A percentile compares a stretch with the other conserved stretches of the same genome.
Evolutionary conservation across 495 filamentous ascomycete genomes (phyloP).

Genomic region (Emericellopsis terricola): DNA sequence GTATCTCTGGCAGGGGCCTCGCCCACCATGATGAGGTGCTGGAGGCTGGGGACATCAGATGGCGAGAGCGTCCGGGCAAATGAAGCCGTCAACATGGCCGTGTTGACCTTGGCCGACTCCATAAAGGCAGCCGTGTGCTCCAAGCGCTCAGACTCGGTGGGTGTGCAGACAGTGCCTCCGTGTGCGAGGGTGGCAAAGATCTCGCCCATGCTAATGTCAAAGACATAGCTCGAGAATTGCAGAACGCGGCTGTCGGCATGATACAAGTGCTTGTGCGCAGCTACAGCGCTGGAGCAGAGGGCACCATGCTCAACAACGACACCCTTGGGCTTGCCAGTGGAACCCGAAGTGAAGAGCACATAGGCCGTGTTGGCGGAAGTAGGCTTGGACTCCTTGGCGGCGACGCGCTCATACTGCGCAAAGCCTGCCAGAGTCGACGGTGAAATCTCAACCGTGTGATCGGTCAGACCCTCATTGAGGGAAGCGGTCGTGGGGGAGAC

Average conservation of each 20-base stretch:
- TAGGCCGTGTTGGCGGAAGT: slow-evolving; percentile 21
- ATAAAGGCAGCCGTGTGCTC: slow-evolving; percentile 22
- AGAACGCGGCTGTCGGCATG: slow-evolving; percentile 19
- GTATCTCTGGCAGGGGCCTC: background rate
- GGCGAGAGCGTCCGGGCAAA: background rate
- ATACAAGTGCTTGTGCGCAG: slow-evolving; percentile 24
- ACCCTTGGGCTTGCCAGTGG: no score
- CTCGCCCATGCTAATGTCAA: slow-evolving; percentile 31
- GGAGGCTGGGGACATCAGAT: background rate
- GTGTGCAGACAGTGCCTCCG: slow-evolving; percentile 49
- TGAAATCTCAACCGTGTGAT: slow-evolving; percentile 6
- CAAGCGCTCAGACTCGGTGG: slow-evolving; percentile 27
- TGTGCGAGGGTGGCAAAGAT: slow-evolving; percentile 28
- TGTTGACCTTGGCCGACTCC: slow-evolving; percentile 15
- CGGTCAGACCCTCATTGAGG: slow-evolving; percentile 1
- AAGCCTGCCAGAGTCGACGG: background rate
- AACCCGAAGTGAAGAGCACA: no score
- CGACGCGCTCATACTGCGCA: slow-evolving; percentile 4
- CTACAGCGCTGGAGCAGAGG: slow-evolving; percentile 10
- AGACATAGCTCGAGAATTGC: slow-evolving; percentile 31
- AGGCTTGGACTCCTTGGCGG: slow-evolving; percentile 4
- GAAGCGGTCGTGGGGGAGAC: slow-evolving; percentile 4
- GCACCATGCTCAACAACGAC: slow-evolving; percentile 22
- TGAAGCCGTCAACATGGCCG: slow-evolving; percentile 10
- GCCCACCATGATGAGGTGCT: background rate